A percentile compares a stretch with the other conserved stretches of the same genome.
These are phyloP conservation scores for Pyrenochaeta sp. DNA, from an alignment of 2,329 filamentous ascomycete species.

Conservation along the genomic window DNA sequence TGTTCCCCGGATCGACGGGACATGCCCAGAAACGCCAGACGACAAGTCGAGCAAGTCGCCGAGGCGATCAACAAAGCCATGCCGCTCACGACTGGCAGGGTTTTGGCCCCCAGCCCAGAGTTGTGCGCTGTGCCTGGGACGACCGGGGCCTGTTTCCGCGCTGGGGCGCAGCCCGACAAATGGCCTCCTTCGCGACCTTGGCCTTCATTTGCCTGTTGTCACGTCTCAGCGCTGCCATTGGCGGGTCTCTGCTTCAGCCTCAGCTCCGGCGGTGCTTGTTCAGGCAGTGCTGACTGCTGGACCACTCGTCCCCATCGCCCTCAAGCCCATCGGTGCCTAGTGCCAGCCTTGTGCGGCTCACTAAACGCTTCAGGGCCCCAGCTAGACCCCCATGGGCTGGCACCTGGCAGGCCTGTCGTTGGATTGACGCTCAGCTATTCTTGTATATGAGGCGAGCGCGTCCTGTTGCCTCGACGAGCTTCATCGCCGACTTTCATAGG, in stretches of 20 bases:
- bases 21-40: neutral
- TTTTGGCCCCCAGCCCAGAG: too few relatives aligned
- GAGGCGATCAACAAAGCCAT: neutral
- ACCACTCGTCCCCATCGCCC: constrained; percentile 1
- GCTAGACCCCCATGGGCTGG: neutral
- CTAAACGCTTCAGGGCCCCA: neutral
- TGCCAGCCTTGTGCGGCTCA: constrained; percentile 1
- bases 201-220: neutral
- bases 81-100: neutral
- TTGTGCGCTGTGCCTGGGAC: neutral
- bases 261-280: constrained; percentile 1
- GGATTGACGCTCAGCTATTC: constrained; percentile 4
- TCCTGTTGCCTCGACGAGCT: constrained; percentile 11
- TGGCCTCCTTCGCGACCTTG: neutral
- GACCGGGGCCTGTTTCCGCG: neutral
- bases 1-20: neutral
- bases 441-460: constrained; percentile 10
- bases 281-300: neutral
- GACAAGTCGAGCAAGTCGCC: neutral
- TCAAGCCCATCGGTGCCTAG: neutral
- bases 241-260: constrained; percentile 2
- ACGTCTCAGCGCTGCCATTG: neutral
- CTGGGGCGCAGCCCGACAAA: neutral
- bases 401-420: constrained; percentile 7
- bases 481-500: constrained; percentile 4